Percentiles rank a stretch among this genome's conserved stretches.
Evolutionary conservation across 495 filamentous ascomycete species (phyloP).

Genomic region (Penicillium roqueforti): DNA sequence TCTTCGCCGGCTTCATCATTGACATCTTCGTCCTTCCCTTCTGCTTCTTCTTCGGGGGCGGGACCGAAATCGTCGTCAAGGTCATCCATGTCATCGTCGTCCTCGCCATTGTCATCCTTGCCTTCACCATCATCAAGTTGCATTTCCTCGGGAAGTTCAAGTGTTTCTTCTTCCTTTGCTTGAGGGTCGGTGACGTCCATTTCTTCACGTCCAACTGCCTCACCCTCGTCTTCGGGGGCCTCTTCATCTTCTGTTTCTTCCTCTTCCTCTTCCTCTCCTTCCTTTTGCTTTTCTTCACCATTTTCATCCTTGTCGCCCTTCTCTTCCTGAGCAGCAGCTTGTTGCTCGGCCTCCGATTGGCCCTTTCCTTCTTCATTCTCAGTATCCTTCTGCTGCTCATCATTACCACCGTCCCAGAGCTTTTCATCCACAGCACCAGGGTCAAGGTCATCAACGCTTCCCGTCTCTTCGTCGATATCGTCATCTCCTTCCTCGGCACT

Average conservation of each 20-base stretch:
- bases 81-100: constrained; percentile 70
- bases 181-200: constrained; percentile 65
- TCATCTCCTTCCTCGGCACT: constrained; percentile 52
- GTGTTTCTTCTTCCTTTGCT: constrained; percentile 63
- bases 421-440: constrained; percentile 91
- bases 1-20: constrained; percentile 36
- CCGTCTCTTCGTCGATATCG: constrained; percentile 81
- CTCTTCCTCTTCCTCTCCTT: constrained; percentile 51
- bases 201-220: constrained; percentile 55
- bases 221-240: constrained; percentile 56
- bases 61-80: constrained; percentile 62
- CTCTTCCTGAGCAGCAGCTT: constrained; percentile 56
- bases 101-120: constrained; percentile 57
- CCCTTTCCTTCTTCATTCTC: constrained; percentile 68
- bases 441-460: constrained; percentile 84
- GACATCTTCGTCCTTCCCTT: constrained; percentile 34
- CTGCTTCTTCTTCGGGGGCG: constrained; percentile 43
- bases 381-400: constrained; percentile 77
- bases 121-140: constrained; percentile 62
- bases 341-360: constrained; percentile 58
- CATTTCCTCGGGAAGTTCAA: constrained; percentile 68
- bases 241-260: constrained; percentile 56
- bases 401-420: constrained; percentile 85
- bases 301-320: constrained; percentile 43
- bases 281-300: constrained; percentile 41